These are phyloP conservation scores for Acorus gramineus DNA, from an alignment of 106 monocot species.

Conservation along the genomic window DNA sequence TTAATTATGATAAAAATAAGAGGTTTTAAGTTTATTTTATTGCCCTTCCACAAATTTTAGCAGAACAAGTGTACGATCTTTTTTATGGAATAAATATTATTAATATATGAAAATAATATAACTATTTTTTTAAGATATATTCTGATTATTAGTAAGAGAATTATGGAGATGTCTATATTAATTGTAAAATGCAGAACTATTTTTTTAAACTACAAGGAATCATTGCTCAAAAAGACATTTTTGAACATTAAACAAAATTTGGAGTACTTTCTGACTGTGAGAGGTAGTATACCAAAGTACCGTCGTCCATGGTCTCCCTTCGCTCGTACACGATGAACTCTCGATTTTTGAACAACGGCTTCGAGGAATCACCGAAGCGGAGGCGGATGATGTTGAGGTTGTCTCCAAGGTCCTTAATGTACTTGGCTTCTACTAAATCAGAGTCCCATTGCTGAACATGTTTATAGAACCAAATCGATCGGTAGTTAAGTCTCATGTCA, in stretches of 20 bases:
- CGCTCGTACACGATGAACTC: constrained; percentile 90
- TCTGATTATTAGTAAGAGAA: too few species aligned
- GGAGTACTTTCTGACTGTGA: background rate
- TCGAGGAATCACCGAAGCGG: constrained; percentile 61
- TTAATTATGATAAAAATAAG: too few species aligned
- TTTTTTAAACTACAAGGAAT: background rate
- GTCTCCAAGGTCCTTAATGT: constrained; percentile 62
- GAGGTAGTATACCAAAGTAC: constrained; percentile 48
- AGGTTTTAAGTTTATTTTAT: too few species aligned
- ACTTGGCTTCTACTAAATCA: constrained; percentile 61
- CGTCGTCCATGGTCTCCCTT: constrained; percentile 74
- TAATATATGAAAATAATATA: too few species aligned
- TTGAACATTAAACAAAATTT: background rate
- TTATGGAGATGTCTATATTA: too few species aligned
- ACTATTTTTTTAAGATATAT: too few species aligned
- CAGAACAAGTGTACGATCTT: too few species aligned
- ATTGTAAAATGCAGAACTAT: too few species aligned
- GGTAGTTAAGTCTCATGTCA: too few species aligned
- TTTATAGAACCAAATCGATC: too few species aligned
- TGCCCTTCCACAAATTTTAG: too few species aligned
- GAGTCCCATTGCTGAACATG: constrained; percentile 67
- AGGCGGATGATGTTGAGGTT: constrained; percentile 72
- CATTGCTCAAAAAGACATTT: background rate
- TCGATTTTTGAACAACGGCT: constrained; percentile 63
- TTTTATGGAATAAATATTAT: too few species aligned